Percentiles rank a stretch among this genome's conserved stretches.
Evolutionary conservation across 2,329 filamentous ascomycete genomes (phyloP).

Genomic region (Colletotrichum truncatum): DNA sequence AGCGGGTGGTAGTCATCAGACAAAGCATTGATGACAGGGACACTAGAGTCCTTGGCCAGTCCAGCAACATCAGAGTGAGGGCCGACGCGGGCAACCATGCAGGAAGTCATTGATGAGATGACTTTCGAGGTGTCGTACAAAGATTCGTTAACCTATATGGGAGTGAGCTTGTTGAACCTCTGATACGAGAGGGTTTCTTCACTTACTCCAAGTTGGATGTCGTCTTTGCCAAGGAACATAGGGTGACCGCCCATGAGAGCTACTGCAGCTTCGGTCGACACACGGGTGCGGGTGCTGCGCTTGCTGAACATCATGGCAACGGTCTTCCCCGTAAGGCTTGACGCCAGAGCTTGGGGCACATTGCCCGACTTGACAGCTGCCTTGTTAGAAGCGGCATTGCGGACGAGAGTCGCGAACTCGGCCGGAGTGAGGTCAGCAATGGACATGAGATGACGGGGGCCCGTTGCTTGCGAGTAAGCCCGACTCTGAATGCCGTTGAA

Average conservation of each 20-base stretch:
- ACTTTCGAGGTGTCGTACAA: conserved; percentile 92
- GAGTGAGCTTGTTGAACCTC: conserved; percentile 6
- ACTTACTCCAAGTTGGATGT: conserved; percentile 91
- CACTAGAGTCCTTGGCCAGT: conserved; percentile 76
- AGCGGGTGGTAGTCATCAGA: conserved; percentile 93
- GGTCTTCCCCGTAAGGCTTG: conserved; percentile 76
- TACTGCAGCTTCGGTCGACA: conserved; percentile 92
- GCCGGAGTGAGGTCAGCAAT: conserved; percentile 84
- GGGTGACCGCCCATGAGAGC: conserved; percentile 89
- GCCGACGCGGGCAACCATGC: conserved; percentile 82
- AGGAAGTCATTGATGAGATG: conserved; percentile 92
- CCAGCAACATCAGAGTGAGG: conserved; percentile 78
- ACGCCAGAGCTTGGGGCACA: conserved; percentile 66
- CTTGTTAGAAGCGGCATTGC: conserved; percentile 84
- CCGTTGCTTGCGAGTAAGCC: conserved; percentile 49
- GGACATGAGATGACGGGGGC: conserved; percentile 87
- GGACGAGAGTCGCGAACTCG: conserved; percentile 84
- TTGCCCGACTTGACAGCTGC: conserved; percentile 76
- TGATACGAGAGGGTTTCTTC: background rate
- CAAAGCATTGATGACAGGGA: conserved; percentile 87
- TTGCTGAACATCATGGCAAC: conserved; percentile 98
- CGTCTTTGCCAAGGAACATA: conserved; percentile 95
- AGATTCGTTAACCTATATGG: conserved; percentile 82
- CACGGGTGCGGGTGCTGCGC: conserved; percentile 89
- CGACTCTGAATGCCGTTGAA: conserved; percentile 49